Evolutionary conservation across 129 eudicot genomes (phyloP).

Genomic region (Deinandra increscens): DNA sequence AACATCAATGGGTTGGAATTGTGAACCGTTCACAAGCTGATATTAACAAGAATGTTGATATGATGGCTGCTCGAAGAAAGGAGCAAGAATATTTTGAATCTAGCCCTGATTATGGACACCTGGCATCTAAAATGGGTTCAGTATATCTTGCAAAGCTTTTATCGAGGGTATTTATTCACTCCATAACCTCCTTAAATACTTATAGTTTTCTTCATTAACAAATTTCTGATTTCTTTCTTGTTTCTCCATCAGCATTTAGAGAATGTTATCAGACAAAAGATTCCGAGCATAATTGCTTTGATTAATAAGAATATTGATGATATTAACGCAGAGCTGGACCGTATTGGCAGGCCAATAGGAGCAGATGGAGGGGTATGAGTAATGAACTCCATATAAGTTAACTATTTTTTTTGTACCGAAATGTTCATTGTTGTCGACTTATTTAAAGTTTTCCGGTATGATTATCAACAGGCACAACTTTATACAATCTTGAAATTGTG

Average conservation of each 20-base stretch:
- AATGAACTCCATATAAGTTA: background rate
- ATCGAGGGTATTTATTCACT: conserved; percentile 52
- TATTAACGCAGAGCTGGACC: conserved; percentile 94
- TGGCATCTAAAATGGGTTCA: conserved; percentile 94
- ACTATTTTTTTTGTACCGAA: conserved; percentile 1
- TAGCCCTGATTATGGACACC: conserved; percentile 95
- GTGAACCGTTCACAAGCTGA: conserved; percentile 99
- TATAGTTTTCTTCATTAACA: conserved; percentile 17
- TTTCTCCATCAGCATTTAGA: conserved; percentile 73
- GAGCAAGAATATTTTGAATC: conserved; percentile 88
- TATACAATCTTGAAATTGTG: conserved; percentile 92
- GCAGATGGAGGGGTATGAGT: conserved; percentile 89
- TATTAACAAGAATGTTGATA: conserved; percentile 92
- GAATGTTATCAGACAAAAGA: conserved; percentile 84
- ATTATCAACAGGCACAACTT: conserved; percentile 71
- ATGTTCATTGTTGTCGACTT: background rate
- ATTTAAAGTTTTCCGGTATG: background rate
- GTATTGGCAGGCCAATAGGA: conserved; percentile 93
- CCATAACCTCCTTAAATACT: background rate
- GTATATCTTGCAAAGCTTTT: conserved; percentile 93
- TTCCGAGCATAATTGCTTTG: conserved; percentile 91
- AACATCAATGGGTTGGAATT: conserved; percentile 99
- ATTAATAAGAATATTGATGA: conserved; percentile 93
- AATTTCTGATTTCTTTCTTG: conserved; percentile 20
- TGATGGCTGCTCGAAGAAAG: conserved; percentile 81